phyloP scores from a whole-genome alignment of 2,329 filamentous ascomycete species.

The Colletotrichum scovillei region DNA sequence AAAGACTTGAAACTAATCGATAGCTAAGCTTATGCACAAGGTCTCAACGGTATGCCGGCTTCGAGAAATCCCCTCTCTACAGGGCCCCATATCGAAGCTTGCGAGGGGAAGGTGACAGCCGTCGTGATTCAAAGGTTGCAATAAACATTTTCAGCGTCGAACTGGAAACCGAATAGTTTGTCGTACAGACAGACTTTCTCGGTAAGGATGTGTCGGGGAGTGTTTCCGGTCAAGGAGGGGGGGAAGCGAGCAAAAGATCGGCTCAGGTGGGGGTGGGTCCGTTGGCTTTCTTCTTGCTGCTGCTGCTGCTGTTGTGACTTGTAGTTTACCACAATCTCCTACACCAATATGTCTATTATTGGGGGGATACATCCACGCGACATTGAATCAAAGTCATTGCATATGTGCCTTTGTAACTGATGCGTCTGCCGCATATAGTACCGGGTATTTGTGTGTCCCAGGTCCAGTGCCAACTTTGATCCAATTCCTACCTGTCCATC shows the following conservation, averaged over 20 bases:
- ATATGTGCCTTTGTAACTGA: not conserved
- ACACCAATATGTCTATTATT: not conserved
- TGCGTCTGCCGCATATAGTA: not conserved
- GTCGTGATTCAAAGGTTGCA: not conserved
- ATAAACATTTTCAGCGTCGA: not conserved
- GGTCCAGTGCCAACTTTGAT: not conserved
- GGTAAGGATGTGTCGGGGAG: too few species aligned
- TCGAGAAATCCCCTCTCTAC: too few species aligned
- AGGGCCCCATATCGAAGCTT: too few species aligned
- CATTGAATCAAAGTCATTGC: not conserved
- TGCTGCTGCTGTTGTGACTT: not conserved
- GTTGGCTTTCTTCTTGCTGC: not conserved
- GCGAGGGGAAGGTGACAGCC: conserved; percentile 5
- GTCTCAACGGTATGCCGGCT: too few species aligned
- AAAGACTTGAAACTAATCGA: too few species aligned
- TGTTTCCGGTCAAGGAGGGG: not conserved
- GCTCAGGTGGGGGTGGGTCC: conserved; percentile 27
- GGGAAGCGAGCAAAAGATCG: conserved; percentile 3
- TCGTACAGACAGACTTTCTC: too few species aligned
- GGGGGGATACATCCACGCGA: conserved; percentile 3
- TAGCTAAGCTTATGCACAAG: too few species aligned
- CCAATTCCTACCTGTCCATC: not conserved
- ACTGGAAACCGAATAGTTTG: not conserved
- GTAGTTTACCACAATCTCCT: not conserved
- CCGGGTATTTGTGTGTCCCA: not conserved